Base-by-base conservation (phyloP, 768 basidiomycete species). In the Galerina sulciceps region DNA sequence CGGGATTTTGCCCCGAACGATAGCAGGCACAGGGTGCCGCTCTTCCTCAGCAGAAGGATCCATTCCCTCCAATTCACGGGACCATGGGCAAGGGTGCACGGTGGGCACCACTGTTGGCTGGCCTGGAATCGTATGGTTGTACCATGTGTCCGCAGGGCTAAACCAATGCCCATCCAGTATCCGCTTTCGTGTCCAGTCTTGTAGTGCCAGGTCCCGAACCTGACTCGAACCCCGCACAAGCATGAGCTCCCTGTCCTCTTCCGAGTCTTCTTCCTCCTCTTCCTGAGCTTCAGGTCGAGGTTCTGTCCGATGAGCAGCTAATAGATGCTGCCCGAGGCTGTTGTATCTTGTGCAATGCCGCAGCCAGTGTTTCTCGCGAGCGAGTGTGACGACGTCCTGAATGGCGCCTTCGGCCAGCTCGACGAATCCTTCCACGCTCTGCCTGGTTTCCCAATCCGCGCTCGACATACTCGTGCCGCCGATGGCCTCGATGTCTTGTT, bases 81-180 rank as follows among this genome's bases (percentile, higher is more conserved):
- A 78, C 89, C 89, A 91, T 0, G 89, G 85, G 64, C 86, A 89
- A 0, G 90, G 90, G 55, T 83, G 82, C 0, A 78, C 59, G 1
- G 82, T 81, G 4, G 55, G 69, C 57, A 76, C 79, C 43, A 57
- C 74, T 50, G 58, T 67, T 55, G 70, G 73, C 63, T 71, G 76
- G 53, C 80, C 82, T 31, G 68, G 76, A 57, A 73, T 69, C 4
- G 63, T 61, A 55, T 79, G 68, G 10, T 74, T 71, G 50, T 85
- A 89, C 81, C 82, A 91, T 45, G 84, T 78, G 68, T 93, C 91
- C 0, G 85, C 88, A 10, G 90, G 91, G 49, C 82, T 87, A 43
- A 86, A 71, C 90, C 91, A 93, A 63, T 85, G 81, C 2, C 91
- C 91, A 55, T 93, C 90, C 17, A 92, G 71, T 47, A 93, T 86